Percentiles rank a stretch among this genome's conserved stretches.
These are phyloP conservation scores for Neltuma alba DNA, from an alignment of 306 rosid species.

Conservation along the genomic window DNA sequence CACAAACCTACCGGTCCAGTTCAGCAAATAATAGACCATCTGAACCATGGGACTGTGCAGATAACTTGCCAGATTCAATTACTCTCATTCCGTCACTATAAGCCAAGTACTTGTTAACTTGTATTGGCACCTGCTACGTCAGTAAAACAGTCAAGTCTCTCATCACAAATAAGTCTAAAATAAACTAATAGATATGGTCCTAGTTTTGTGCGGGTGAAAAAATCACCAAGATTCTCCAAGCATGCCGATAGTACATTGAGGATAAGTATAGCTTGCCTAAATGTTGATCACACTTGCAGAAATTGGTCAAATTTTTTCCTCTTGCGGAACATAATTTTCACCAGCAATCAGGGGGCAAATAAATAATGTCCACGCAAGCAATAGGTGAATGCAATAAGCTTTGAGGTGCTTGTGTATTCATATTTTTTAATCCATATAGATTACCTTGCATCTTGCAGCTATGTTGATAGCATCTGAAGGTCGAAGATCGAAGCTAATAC, in stretches of 20 bases:
- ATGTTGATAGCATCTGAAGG: conserved; percentile 92
- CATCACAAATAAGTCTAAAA: neutral
- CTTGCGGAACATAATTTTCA: neutral
- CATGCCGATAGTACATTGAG: conserved; percentile 6
- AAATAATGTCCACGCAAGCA: neutral
- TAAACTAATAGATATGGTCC: neutral
- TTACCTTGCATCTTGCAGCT: conserved; percentile 87
- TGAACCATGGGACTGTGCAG: conserved; percentile 55
- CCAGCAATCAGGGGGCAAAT: conserved; percentile 7
- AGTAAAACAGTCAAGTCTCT: neutral
- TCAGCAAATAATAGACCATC: conserved; percentile 75
- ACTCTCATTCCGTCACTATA: conserved; percentile 82
- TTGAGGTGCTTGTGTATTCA: neutral
- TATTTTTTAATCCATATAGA: neutral
- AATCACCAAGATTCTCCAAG: conserved; percentile 8
- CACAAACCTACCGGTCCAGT: conserved; percentile 62
- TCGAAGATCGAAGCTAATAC: conserved; percentile 75
- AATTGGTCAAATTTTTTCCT: neutral
- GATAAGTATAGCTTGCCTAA: conserved; percentile 5
- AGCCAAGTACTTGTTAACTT: conserved; percentile 83
- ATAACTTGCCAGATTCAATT: conserved; percentile 73
- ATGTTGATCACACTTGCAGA: neutral
- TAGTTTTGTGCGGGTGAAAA: conserved; percentile 18
- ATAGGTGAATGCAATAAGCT: neutral
- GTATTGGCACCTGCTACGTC: conserved; percentile 68